Evolutionary conservation across 2,329 filamentous ascomycete genomes (phyloP), one percentile per base, ranked within the genome.

Genomic region (Colletotrichum orbiculare): DNA sequence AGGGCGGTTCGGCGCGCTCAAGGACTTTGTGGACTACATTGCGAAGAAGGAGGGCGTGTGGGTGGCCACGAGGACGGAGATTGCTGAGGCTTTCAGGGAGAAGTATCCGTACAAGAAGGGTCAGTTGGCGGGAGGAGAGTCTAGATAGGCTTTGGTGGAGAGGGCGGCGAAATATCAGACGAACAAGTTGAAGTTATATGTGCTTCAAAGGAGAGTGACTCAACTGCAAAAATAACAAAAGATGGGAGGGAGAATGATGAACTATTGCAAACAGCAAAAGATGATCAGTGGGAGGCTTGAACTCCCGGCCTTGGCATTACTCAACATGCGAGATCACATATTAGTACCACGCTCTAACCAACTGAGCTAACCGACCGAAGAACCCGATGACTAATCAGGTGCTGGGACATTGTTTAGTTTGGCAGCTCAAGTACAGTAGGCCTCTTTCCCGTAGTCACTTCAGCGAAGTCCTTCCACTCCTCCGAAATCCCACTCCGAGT

Each of bases 1-100:
- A 0, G 85, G 82, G 4, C 75, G 85, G 1, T 83, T 83, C 64
- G 78, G 76, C 49, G 85, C 84, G 2, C 69, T 87, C 46, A 76
- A 80, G 69, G 79, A 83, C 58, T 85, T 86, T 70, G 80, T 85
- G 2, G 80, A 86, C 63, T 85, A 87, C 60, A 84, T 86, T 48
- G 72, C 72, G 2, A 69, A 76, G 54, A 86, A 87, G 70, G 81
- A 85, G 50, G 80, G 77, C 1, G 84, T 86, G 0, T 86, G 83
- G 82, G 82, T 86, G 10, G 82, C 83, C 3, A 85, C 82, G 5
- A 75, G 83, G 64, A 83, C 78, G 4, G 80, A 85, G 66, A 86
- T 85, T 71, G 84, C 83, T 0, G 77, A 83, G 68, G 74, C 79
- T 3, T 86, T 85, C 60, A 79, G 75, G 66, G 73, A 76, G 60